Evolutionary conservation across 139 green algal genomes (phyloP), one percentile per base, ranked within the genome.

Genomic region (Tetraselmis striata): DNA sequence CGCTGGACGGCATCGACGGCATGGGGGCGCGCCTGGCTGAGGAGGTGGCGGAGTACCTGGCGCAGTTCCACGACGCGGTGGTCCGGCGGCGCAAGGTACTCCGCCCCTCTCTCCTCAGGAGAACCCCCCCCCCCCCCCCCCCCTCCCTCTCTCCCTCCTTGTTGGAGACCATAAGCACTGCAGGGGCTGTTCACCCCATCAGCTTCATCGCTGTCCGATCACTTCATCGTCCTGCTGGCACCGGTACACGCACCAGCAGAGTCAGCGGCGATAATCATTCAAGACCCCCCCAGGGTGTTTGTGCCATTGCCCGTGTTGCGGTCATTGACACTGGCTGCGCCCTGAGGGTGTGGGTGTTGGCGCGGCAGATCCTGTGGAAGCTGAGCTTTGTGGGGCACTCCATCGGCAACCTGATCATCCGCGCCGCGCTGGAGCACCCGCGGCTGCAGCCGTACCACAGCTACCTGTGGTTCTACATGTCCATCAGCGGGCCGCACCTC

Each of bases 401-500:
- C 74, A 89, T 95, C 45, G 92, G 92, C 27, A 94, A 92, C 79
- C 78, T 95, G 32, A 91, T 94, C 83, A 83, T 94, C 22, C 83
- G 92, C 23, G 84, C 89, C 11, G 89, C 90, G 27, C 85, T 95
- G 25, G 88, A 83, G 22, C 59, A 81, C 32, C 80, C 85, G 18
- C 31, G 80, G 78, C 79, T 95, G 80, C 27, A 77, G 83, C 82
- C 84, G 0, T 91, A 85, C 83, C 81, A 86, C 59, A 77, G 28
- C 1, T 59, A 86, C 28, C 82, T 95, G 79, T 87, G 90, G 80
- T 77, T 90, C 5, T 93, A 90, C 67, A 45, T 95, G 77, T 90
- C 81, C 18, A 80, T 94, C 5, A 86, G 59, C 28, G 92, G 91
- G 26, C 92, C 92, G 25, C 92, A 95, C 86, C 82, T 94, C 67